These are phyloP conservation scores for Penicillium soppii DNA, from an alignment of 495 filamentous ascomycete species.

Conservation along the genomic window DNA sequence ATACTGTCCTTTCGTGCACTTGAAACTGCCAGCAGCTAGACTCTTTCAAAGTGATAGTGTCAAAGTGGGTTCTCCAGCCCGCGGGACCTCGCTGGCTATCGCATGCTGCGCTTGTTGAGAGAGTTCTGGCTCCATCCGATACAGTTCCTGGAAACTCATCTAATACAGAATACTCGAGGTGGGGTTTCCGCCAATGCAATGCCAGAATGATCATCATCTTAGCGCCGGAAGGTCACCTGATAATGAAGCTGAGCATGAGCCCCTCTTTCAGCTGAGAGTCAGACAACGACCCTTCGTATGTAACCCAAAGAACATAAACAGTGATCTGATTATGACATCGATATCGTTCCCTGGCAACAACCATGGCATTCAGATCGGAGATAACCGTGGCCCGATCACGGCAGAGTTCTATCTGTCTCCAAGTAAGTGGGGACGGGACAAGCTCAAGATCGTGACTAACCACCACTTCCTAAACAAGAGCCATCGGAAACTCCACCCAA, in stretches of 20 bases:
- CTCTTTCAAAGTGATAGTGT: no score
- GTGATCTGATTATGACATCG: neutral
- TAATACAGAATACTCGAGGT: no score
- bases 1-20: no score
- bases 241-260: neutral
- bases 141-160: no score
- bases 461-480: neutral
- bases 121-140: no score
- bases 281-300: neutral
- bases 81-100: no score
- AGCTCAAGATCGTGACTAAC: neutral
- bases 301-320: neutral
- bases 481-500: neutral
- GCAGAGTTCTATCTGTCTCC: slow-evolving; percentile 5
- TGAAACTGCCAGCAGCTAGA: no score
- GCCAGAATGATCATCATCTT: no score
- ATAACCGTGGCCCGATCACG: slow-evolving; percentile 4
- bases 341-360: slow-evolving; percentile 6
- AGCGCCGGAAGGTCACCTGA: neutral
- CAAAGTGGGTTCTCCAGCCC: no score
- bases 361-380: slow-evolving; percentile 3
- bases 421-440: neutral
- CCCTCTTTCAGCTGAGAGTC: neutral
- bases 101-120: no score
- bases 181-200: no score